phyloP scores from a whole-genome alignment of 345 rosid species.

The Diplotaxis tenuifolia region DNA sequence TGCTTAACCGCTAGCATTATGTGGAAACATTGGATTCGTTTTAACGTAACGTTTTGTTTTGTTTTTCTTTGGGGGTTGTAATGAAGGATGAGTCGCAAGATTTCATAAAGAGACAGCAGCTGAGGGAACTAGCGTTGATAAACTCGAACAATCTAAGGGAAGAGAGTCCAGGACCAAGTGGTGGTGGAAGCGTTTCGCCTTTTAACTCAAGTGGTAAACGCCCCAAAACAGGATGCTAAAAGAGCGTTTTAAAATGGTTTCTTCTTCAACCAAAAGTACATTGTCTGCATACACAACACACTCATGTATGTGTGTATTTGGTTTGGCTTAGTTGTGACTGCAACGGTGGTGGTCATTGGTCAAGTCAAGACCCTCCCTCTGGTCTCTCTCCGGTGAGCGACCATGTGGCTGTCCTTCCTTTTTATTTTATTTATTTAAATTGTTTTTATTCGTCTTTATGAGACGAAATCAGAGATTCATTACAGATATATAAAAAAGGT shows the following conservation, averaged over 20 bases:
- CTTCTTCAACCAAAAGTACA: slow-evolving; percentile 27
- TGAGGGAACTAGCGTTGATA: slow-evolving; percentile 88
- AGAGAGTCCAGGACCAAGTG: slow-evolving; percentile 96
- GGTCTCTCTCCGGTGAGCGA: slow-evolving; percentile 41
- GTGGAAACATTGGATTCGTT: background rate
- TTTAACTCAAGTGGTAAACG: slow-evolving; percentile 98
- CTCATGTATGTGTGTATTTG: slow-evolving; percentile 23
- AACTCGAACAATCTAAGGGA: slow-evolving; percentile 92
- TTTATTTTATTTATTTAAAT: background rate
- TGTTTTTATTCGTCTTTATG: slow-evolving; percentile 5
- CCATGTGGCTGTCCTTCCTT: slow-evolving; percentile 28
- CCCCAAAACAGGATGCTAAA: slow-evolving; percentile 83
- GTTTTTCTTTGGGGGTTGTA: background rate
- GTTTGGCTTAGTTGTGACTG: slow-evolving; percentile 25
- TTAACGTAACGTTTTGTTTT: background rate
- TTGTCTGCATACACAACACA: slow-evolving; percentile 31
- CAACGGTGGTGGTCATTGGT: slow-evolving; percentile 32
- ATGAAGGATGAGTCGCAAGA: slow-evolving; percentile 95
- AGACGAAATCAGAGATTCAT: slow-evolving; percentile 27
- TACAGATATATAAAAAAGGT: slow-evolving; percentile 24
- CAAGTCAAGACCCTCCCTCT: slow-evolving; percentile 17
- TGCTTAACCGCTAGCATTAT: background rate
- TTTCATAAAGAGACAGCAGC: slow-evolving; percentile 90
- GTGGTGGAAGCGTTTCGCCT: slow-evolving; percentile 71
- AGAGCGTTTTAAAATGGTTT: slow-evolving; percentile 15